Conservation (phyloP, 2,329 filamentous ascomycete species). For the Curvularia verruculosa region DNA sequence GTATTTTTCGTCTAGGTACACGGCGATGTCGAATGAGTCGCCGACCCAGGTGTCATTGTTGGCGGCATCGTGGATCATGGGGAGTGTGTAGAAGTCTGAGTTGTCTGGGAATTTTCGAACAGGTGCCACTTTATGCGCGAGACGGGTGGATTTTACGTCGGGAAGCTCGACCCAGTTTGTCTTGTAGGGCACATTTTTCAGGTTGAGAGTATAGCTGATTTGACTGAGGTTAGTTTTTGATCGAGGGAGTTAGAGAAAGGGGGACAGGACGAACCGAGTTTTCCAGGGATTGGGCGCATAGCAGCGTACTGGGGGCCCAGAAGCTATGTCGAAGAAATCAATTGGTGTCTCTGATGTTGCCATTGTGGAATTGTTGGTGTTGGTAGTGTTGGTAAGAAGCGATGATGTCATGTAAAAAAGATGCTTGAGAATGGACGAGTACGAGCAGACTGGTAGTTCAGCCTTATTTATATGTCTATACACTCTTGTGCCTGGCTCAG, state of each 20-base stretch:
- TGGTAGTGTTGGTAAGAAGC: neutral
- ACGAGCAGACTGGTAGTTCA: neutral
- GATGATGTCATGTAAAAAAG: neutral
- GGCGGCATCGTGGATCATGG: slow-evolving; percentile 59
- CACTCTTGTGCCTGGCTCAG: neutral
- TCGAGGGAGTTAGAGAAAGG: no score
- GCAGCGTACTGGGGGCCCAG: slow-evolving; percentile 44
- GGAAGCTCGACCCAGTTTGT: slow-evolving; percentile 61
- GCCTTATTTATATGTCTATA: neutral
- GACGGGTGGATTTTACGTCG: slow-evolving; percentile 59
- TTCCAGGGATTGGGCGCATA: slow-evolving; percentile 59
- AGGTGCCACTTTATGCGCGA: slow-evolving; percentile 53
- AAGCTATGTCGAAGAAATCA: slow-evolving; percentile 56
- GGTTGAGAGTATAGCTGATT: slow-evolving; percentile 52
- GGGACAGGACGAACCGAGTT: slow-evolving; percentile 37
- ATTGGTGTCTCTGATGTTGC: neutral
- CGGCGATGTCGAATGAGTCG: slow-evolving; percentile 70
- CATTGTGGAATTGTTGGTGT: neutral
- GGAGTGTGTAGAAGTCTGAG: slow-evolving; percentile 64
- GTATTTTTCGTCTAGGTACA: slow-evolving; percentile 61
- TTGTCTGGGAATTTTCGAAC: slow-evolving; percentile 63
- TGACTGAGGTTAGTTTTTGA: neutral
- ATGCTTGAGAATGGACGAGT: neutral
- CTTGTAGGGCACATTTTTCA: slow-evolving; percentile 55
- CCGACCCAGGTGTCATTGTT: slow-evolving; percentile 54